Evolutionary conservation across 2,329 filamentous ascomycete genomes (phyloP).

Genomic region (Penicillium verrucosum): DNA sequence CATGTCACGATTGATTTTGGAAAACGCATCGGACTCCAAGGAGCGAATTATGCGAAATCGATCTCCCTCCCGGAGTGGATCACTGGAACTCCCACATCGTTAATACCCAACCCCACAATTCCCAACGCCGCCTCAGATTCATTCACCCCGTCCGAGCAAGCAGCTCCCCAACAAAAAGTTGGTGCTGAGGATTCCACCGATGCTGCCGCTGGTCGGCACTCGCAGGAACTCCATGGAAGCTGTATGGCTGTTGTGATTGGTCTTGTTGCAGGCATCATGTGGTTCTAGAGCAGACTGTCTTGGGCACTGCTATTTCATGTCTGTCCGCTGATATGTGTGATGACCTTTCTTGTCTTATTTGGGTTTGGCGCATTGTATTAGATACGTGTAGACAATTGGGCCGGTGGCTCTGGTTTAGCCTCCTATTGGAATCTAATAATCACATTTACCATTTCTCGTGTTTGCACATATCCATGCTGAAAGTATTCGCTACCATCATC

Average conservation of each 20-base stretch:
- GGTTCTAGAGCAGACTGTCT: conserved; percentile 26
- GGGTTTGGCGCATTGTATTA: conserved; percentile 1
- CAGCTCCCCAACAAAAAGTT: conserved; percentile 8
- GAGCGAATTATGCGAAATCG: conserved; percentile 5
- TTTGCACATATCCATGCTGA: not conserved
- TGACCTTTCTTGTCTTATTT: conserved; percentile 14
- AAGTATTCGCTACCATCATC: not conserved
- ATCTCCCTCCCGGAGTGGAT: not conserved
- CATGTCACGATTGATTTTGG: conserved; percentile 16
- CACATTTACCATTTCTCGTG: conserved; percentile 5
- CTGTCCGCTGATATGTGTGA: conserved; percentile 15
- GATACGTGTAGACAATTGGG: conserved; percentile 12
- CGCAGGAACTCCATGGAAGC: conserved; percentile 32
- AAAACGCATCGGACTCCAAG: conserved; percentile 3
- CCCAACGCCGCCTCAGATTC: not conserved
- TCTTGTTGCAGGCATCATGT: conserved; percentile 37
- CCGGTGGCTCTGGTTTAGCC: conserved; percentile 21
- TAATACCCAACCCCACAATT: conserved; percentile 1
- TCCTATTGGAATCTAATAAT: conserved; percentile 19
- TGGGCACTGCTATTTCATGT: not conserved
- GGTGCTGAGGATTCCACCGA: conserved; percentile 24
- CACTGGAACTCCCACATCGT: not conserved
- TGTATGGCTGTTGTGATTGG: conserved; percentile 40
- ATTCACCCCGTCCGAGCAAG: not conserved
- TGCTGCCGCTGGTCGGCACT: conserved; percentile 22